Evolutionary conservation across 1,139 yeast genomes (phyloP).

Genomic region (Magnusiomyces suaveolens): DNA sequence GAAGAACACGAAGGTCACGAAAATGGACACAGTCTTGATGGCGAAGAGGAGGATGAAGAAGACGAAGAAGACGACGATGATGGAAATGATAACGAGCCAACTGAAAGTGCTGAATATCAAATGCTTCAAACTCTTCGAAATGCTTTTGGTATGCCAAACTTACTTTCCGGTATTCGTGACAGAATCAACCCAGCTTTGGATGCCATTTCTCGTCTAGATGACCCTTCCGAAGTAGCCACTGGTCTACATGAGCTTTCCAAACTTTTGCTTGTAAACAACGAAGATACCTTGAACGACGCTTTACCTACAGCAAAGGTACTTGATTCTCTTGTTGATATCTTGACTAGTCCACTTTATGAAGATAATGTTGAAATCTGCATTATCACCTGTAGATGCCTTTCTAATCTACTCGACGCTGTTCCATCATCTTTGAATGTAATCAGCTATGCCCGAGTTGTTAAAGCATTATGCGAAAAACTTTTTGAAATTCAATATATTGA

Average conservation of each 20-base stretch:
- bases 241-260: constrained; percentile 35
- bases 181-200: constrained; percentile 25
- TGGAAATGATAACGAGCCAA: constrained; percentile 22
- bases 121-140: constrained; percentile 10
- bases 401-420: constrained; percentile 70
- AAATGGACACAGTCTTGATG: constrained; percentile 23
- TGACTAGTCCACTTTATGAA: constrained; percentile 48
- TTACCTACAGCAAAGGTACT: constrained; percentile 56
- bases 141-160: constrained; percentile 13
- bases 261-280: constrained; percentile 31
- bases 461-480: constrained; percentile 55
- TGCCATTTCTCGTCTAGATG: constrained; percentile 31
- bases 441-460: constrained; percentile 57
- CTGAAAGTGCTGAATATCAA: constrained; percentile 23
- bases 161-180: constrained; percentile 20
- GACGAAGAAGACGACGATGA: constrained; percentile 16
- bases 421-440: constrained; percentile 57
- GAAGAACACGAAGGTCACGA: constrained; percentile 20
- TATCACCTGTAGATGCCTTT: constrained; percentile 76
- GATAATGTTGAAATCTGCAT: constrained; percentile 72
- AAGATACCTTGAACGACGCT: constrained; percentile 27
- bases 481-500: constrained; percentile 77
- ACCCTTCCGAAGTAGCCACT: constrained; percentile 38
- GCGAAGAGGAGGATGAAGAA: constrained; percentile 17
- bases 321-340: constrained; percentile 46